phyloP scores from a whole-genome alignment of 306 rosid genomes.

The Abrus pulchellus region DNA sequence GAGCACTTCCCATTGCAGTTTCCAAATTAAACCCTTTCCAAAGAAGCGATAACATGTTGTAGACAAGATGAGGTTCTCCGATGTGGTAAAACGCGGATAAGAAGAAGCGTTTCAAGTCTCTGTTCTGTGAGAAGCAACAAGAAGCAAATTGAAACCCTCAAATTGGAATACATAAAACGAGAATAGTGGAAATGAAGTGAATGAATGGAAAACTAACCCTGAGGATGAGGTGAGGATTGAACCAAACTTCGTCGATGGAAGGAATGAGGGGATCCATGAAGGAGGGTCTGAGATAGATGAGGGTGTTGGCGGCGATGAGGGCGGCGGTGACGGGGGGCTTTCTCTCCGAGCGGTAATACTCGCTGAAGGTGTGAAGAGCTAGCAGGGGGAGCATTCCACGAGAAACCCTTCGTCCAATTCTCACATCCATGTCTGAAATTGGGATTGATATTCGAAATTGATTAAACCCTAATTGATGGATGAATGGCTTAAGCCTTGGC shows the following conservation, averaged over 20 bases:
- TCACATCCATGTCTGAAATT: conserved; percentile 55
- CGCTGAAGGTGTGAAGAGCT: conserved; percentile 76
- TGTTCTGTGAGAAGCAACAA: conserved; percentile 3
- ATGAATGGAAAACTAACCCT: conserved; percentile 53
- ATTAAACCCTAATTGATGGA: neutral
- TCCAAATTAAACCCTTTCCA: conserved; percentile 94
- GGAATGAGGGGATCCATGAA: conserved; percentile 68
- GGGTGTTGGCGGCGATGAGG: conserved; percentile 81
- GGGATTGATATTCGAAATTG: too few relatives aligned
- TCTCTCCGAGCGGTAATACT: conserved; percentile 70
- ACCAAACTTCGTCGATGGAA: conserved; percentile 73
- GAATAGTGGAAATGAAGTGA: neutral
- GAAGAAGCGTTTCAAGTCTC: conserved; percentile 76
- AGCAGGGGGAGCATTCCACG: conserved; percentile 76
- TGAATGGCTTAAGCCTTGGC: neutral
- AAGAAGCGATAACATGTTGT: conserved; percentile 90
- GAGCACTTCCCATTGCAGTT: conserved; percentile 67
- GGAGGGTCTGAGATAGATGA: conserved; percentile 74
- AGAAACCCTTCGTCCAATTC: conserved; percentile 62
- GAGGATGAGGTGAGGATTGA: conserved; percentile 87
- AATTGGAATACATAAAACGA: too few relatives aligned
- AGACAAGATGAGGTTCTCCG: conserved; percentile 83
- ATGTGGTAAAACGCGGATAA: conserved; percentile 85
- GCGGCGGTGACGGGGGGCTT: conserved; percentile 89
- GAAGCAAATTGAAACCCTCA: neutral